Percentiles rank a stretch among this genome's conserved stretches.
These are phyloP conservation scores for Ananas comosus DNA, from an alignment of 176 grass and related monocot species.

Conservation along the genomic window DNA sequence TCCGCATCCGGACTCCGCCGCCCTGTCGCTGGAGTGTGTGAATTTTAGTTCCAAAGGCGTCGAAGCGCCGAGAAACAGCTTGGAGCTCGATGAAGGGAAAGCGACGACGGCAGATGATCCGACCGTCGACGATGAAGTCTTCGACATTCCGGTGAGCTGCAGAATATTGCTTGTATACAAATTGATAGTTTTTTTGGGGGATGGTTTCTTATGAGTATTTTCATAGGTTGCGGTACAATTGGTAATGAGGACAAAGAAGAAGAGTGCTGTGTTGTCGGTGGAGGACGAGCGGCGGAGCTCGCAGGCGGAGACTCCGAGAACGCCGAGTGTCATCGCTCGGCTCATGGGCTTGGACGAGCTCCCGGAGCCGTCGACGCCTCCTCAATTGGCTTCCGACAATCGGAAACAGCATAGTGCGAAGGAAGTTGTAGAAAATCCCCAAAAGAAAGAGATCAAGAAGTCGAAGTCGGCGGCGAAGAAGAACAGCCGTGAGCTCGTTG, in stretches of 20 bases:
- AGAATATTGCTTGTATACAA: neutral
- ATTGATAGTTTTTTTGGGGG: neutral
- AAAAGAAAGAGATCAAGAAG: neutral
- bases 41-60: constrained; percentile 12
- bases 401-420: neutral
- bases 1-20: neutral
- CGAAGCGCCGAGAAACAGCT: constrained; percentile 87
- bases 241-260: constrained; percentile 1
- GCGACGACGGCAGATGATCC: neutral
- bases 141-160: constrained; percentile 33
- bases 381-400: constrained; percentile 11
- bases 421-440: neutral
- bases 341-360: constrained; percentile 81
- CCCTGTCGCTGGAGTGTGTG: neutral
- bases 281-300: constrained; percentile 27
- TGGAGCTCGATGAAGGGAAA: constrained; percentile 39
- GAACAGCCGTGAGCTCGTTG: constrained; percentile 31
- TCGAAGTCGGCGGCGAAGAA: constrained; percentile 25
- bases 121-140: constrained; percentile 16
- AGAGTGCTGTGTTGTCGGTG: neutral
- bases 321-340: constrained; percentile 63
- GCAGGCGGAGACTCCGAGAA: constrained; percentile 68
- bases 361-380: constrained; percentile 33
- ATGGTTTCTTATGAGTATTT: neutral
- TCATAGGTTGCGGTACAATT: neutral